phyloP scores from a whole-genome alignment of 75 land plant genomes.

The Cryptomeria japonica region DNA sequence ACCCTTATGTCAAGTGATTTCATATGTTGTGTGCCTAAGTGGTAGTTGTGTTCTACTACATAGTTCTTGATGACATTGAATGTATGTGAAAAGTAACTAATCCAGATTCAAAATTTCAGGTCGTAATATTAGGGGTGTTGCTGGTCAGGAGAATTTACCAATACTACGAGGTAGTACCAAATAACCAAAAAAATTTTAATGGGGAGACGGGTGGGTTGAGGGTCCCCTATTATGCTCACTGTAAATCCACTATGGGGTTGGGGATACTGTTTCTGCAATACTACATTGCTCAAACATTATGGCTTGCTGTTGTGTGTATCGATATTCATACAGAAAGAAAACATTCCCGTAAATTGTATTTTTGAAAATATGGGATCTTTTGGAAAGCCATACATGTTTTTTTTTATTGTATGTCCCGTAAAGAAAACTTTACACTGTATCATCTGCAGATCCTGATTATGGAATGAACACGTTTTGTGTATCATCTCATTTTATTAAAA shows the following conservation, averaged over 20 bases:
- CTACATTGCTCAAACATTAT: background rate
- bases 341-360: background rate
- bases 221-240: no score
- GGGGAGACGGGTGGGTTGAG: background rate
- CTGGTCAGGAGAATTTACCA: slow-evolving; percentile 9
- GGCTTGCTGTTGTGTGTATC: background rate
- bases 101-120: background rate
- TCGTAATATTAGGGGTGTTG: background rate
- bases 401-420: background rate
- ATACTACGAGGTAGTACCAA: background rate
- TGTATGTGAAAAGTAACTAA: background rate
- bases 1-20: background rate
- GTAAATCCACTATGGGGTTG: no score
- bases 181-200: background rate
- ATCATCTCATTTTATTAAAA: background rate
- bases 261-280: background rate
- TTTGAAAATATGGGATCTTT: background rate
- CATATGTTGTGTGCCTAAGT: background rate
- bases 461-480: background rate
- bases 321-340: background rate
- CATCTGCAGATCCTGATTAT: background rate
- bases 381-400: background rate
- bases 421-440: background rate
- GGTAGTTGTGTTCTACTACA: background rate
- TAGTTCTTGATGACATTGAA: background rate